These are phyloP conservation scores for Acarospora socialis DNA, from an alignment of 2,329 filamentous ascomycete genomes.

Conservation along the genomic window DNA sequence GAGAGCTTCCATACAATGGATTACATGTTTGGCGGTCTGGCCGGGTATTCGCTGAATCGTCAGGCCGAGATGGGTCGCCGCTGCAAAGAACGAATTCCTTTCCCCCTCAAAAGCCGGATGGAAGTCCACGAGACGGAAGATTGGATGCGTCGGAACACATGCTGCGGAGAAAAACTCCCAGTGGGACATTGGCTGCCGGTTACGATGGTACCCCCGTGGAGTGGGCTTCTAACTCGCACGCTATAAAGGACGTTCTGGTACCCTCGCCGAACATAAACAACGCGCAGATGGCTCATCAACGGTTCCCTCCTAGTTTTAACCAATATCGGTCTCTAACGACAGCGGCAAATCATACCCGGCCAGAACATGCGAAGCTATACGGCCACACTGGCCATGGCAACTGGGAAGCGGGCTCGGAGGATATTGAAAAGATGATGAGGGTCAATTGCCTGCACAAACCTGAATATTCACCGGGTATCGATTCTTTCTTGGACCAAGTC, in stretches of 20 bases:
- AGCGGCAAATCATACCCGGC: no score
- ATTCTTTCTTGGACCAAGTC: constrained; percentile 50
- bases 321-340: constrained; percentile 7
- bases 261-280: constrained; percentile 36
- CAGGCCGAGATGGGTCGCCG: no score
- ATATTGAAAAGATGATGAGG: constrained; percentile 22
- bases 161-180: constrained; percentile 81
- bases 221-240: constrained; percentile 57
- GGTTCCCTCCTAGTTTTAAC: constrained; percentile 12
- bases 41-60: no score
- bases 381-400: no score
- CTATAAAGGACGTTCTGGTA: constrained; percentile 70
- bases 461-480: constrained; percentile 38
- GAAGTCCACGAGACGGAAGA: constrained; percentile 5
- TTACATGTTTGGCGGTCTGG: no score
- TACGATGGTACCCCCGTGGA: constrained; percentile 75
- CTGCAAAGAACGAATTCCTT: no score
- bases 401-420: no score
- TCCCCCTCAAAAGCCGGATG: constrained; percentile 3
- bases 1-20: no score
- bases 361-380: no score
- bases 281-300: constrained; percentile 17
- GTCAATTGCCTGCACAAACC: constrained; percentile 29
- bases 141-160: constrained; percentile 47
- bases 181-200: constrained; percentile 78